These are phyloP conservation scores for Stagonosporopsis cucurbitacearum DNA, from an alignment of 2,329 filamentous ascomycete genomes.

Conservation along the genomic window DNA sequence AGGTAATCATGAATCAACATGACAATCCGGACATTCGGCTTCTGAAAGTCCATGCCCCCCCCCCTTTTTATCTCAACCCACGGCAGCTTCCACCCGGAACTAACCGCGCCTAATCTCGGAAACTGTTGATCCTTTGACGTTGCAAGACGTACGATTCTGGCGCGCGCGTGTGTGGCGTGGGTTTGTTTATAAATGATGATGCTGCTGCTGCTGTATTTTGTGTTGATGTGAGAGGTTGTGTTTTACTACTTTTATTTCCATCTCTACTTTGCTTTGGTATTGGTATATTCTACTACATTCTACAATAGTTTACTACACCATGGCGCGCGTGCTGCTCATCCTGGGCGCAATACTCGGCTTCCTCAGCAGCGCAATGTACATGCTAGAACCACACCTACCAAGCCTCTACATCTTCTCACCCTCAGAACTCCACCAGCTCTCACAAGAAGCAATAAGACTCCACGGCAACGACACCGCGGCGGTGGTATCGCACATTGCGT, in stretches of 20 bases:
- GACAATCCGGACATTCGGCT: slow-evolving; percentile 1
- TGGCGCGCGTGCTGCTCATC: slow-evolving; percentile 29
- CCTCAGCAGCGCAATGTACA: slow-evolving; percentile 36
- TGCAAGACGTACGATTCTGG: slow-evolving; percentile 5
- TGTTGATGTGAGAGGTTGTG: too few species aligned
- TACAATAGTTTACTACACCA: neutral
- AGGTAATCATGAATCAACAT: neutral
- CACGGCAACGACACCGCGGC: slow-evolving; percentile 78
- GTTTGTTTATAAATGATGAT: too few species aligned
- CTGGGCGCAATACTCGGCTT: slow-evolving; percentile 33
- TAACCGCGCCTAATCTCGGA: slow-evolving; percentile 2
- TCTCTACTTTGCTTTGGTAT: too few species aligned
- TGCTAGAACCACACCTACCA: slow-evolving; percentile 36
- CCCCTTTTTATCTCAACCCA: neutral
- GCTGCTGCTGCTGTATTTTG: too few species aligned
- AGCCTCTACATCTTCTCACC: slow-evolving; percentile 77
- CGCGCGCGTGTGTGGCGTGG: too few species aligned
- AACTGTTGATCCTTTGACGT: neutral
- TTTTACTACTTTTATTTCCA: too few species aligned
- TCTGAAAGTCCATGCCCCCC: too few species aligned
- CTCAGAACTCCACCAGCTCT: slow-evolving; percentile 71
- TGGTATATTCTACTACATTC: too few species aligned
- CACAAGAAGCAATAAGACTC: slow-evolving; percentile 67
- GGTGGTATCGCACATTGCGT: slow-evolving; percentile 73
- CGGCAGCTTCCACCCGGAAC: neutral